Conservation (phyloP, 2,329 filamentous ascomycete species). For the Aspergillus phoenicis region DNA sequence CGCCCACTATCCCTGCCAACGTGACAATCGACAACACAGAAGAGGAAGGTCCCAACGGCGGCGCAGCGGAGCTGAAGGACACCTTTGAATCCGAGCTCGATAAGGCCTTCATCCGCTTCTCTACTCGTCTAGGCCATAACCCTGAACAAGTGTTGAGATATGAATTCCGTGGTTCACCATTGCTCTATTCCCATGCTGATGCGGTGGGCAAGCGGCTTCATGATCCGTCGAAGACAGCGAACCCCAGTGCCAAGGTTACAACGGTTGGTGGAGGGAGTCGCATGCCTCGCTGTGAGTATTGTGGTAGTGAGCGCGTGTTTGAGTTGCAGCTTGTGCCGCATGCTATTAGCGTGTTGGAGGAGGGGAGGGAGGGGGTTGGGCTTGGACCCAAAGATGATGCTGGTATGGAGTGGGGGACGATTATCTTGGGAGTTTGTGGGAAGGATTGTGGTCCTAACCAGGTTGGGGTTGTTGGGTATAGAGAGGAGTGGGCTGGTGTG, state of each 20-base stretch:
- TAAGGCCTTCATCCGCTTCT: constrained; percentile 77
- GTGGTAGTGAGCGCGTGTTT: constrained; percentile 75
- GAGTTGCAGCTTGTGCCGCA: constrained; percentile 92
- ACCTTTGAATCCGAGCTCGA: constrained; percentile 76
- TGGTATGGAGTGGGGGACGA: constrained; percentile 98
- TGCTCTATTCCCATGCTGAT: constrained; percentile 82
- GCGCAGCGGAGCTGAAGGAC: constrained; percentile 59
- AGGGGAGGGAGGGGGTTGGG: constrained; percentile 63
- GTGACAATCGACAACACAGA: constrained; percentile 48
- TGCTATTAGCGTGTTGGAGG: constrained; percentile 85
- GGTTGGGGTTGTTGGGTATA: constrained; percentile 70
- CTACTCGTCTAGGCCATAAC: constrained; percentile 75
- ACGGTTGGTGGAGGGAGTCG: constrained; percentile 36
- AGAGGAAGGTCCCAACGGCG: constrained; percentile 34
- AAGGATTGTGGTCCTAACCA: constrained; percentile 71
- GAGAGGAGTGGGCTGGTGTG: constrained; percentile 96
- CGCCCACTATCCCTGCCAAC: constrained; percentile 52
- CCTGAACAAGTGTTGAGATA: constrained; percentile 81
- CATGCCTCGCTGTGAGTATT: constrained; percentile 76
- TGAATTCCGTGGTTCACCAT: constrained; percentile 70
- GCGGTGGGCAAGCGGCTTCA: constrained; percentile 67
- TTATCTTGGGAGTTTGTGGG: constrained; percentile 82
- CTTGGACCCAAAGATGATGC: constrained; percentile 59
- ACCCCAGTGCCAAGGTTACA: constrained; percentile 29
- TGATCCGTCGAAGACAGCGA: constrained; percentile 19